Percentiles rank a stretch among this genome's conserved stretches.
Conservation (phyloP, 2,329 filamentous ascomycete genomes). For the Periconia digitata region DNA sequence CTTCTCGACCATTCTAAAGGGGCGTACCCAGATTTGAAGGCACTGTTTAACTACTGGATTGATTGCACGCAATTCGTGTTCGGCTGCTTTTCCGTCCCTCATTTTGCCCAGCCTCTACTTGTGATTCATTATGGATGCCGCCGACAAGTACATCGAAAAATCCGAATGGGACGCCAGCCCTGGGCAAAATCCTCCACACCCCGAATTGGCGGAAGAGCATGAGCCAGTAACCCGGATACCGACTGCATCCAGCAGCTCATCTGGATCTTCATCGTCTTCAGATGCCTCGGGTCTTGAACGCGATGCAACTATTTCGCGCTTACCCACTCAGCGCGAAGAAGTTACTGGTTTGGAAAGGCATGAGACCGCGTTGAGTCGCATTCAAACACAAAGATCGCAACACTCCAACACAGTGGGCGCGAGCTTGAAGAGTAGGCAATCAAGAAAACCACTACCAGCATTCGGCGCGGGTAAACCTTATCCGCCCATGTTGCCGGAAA, state of each 20-base stretch:
- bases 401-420: constrained; percentile 72
- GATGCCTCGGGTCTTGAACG: constrained; percentile 46
- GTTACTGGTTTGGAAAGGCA: constrained; percentile 61
- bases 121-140: constrained; percentile 48
- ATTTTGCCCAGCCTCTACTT: too few species aligned
- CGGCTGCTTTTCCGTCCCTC: not conserved
- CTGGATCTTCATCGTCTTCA: constrained; percentile 47
- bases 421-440: constrained; percentile 51
- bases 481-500: constrained; percentile 68
- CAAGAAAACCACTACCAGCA: constrained; percentile 60
- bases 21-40: too few species aligned
- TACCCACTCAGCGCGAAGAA: constrained; percentile 64
- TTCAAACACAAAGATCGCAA: constrained; percentile 70
- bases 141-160: constrained; percentile 57
- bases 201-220: constrained; percentile 39
- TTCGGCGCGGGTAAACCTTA: constrained; percentile 77
- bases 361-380: constrained; percentile 69
- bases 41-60: not conserved
- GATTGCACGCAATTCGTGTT: not conserved
- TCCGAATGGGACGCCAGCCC: constrained; percentile 60
- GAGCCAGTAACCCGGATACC: constrained; percentile 59
- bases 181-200: constrained; percentile 43
- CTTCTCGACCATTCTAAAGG: too few species aligned
- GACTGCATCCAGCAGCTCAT: constrained; percentile 44
- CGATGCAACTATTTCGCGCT: constrained; percentile 56